Evolutionary conservation across 805 yeast species (phyloP).

Genomic region (Ogataea nitratoaversa): DNA sequence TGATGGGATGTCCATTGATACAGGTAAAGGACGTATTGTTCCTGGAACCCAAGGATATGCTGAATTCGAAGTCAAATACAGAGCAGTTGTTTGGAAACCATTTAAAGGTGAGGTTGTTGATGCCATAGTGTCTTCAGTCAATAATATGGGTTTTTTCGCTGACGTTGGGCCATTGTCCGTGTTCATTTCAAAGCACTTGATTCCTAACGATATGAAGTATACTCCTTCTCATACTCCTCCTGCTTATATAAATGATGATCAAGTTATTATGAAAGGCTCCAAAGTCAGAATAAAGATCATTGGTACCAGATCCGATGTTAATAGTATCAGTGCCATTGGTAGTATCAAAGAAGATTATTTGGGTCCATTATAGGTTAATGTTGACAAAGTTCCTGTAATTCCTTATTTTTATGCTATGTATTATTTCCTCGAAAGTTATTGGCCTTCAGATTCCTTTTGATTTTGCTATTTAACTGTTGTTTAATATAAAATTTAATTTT

Average conservation of each 20-base stretch:
- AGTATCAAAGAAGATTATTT: conserved; percentile 96
- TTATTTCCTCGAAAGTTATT: not conserved
- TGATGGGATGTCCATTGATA: conserved; percentile 91
- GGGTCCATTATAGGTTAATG: conserved; percentile 58
- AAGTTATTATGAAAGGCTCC: conserved; percentile 89
- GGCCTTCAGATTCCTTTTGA: not conserved
- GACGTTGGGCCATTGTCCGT: conserved; percentile 97
- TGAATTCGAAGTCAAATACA: conserved; percentile 90
- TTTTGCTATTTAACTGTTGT: not conserved
- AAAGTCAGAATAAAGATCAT: conserved; percentile 92
- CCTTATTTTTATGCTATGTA: not conserved
- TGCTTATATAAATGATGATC: conserved; percentile 94
- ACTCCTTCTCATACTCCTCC: conserved; percentile 97
- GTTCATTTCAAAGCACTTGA: conserved; percentile 89
- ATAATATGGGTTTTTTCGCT: conserved; percentile 93
- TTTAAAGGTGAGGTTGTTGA: conserved; percentile 99
- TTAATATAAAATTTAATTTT: no score
- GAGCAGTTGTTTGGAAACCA: conserved; percentile 98
- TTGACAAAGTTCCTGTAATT: no score
- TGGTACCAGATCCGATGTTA: conserved; percentile 96
- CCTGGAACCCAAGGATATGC: conserved; percentile 88
- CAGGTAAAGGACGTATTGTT: conserved; percentile 87
- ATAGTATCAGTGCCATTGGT: conserved; percentile 96
- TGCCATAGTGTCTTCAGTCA: conserved; percentile 90
- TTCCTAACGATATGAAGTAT: conserved; percentile 89